These are phyloP conservation scores for Chrysosporium queenslandicum DNA, from an alignment of 2,329 filamentous ascomycete species.

Conservation along the genomic window DNA sequence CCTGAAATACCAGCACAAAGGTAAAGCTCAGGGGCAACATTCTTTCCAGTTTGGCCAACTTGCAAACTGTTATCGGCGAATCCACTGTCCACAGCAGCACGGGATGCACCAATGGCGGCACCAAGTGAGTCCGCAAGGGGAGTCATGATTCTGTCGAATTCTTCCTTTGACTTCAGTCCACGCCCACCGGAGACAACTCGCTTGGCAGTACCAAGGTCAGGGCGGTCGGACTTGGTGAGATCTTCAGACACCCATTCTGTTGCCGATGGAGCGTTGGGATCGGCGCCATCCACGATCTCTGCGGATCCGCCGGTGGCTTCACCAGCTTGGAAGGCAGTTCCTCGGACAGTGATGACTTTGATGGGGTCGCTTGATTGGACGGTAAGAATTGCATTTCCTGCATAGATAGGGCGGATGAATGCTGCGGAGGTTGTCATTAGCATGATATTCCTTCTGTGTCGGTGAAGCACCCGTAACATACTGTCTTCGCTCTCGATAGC, in stretches of 20 bases:
- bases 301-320: conserved; percentile 63
- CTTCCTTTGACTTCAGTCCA: conserved; percentile 93
- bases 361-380: conserved; percentile 78
- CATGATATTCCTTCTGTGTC: background rate
- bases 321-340: conserved; percentile 77
- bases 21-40: conserved; percentile 91
- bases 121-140: conserved; percentile 86
- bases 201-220: conserved; percentile 79
- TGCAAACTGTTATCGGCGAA: conserved; percentile 98
- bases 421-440: conserved; percentile 34
- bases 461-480: conserved; percentile 28
- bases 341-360: conserved; percentile 86
- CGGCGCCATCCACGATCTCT: conserved; percentile 66
- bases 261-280: conserved; percentile 63
- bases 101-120: conserved; percentile 89
- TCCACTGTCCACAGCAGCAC: conserved; percentile 90
- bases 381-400: conserved; percentile 92
- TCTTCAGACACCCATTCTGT: conserved; percentile 93
- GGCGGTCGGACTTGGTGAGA: conserved; percentile 83
- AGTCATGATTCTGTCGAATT: conserved; percentile 86
- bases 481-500: conserved; percentile 77
- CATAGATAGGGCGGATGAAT: conserved; percentile 94
- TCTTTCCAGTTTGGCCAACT: conserved; percentile 97
- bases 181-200: conserved; percentile 89
- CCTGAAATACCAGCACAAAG: conserved; percentile 92